Evolutionary conservation across 768 basidiomycete species (phyloP), one percentile per base, ranked within the genome.

Genomic region (Tubosaeta sp.): DNA sequence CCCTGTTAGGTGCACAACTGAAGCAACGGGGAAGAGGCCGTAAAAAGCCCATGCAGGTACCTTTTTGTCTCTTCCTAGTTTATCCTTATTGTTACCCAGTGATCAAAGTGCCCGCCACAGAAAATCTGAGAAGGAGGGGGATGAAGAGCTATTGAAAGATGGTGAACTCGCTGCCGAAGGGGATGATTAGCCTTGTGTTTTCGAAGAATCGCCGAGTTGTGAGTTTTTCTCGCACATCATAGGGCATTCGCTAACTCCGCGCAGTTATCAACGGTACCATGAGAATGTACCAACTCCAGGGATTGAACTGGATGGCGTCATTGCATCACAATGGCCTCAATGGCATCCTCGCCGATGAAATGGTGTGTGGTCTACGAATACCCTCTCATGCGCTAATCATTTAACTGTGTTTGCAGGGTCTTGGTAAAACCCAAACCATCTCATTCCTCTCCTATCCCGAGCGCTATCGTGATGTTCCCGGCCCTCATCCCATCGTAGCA

Each of bases 361-460:
- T 97, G 95, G 78, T 83, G 57, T 12, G 69, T 59, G 18, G 51
- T 49, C 29, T 61, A 41, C 9, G 24, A 14, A 21, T 31, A 6
- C 12, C 8, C 21, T 8, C 13, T n/a, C 36, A 9, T n/a, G 12
- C 9, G 18, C 11, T 8, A 14, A 16, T 49, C 11, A 2, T 39
- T 53, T 46, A 49, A 55, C 57, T n/a, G 41, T 16, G 32, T 11
- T 6, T 21, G 1, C 63, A 93, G 91, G 94, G 94, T 70, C 84
- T 99, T 25, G 94, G 96, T 12, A 99, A 99, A 78, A 99, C 96
- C 0, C 96, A 99, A 73, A 97, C 95, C 0, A 95, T 99, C 60
- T 87, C 95, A 1, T 99, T 99, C 78, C 83, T 97, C 22, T 83
- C 92, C 6, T 98, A 96, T 67, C 85, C 98, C 56, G 93, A 89